Base-by-base conservation (phyloP, 2,329 filamentous ascomycete genomes). In the Microdochium paspali region DNA sequence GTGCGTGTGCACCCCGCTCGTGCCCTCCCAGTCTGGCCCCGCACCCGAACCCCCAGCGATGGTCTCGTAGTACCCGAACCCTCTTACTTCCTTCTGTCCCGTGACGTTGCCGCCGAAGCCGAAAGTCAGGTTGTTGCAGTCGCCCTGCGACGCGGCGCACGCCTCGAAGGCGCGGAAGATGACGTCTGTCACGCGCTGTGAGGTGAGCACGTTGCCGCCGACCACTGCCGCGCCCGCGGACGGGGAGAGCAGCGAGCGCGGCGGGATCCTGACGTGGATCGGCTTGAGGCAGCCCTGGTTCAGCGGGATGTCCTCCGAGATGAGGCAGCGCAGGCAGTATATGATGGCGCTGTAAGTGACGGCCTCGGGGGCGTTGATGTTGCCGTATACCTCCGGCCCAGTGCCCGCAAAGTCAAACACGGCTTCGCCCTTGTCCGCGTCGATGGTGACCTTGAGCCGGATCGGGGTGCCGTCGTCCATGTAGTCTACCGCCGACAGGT, bases 381-480 rank as follows among this genome's bases (percentile, higher is more conserved):
- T 87, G 28, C 73, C 83, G 56, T 86, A 86, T 12, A 87, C 82
- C 63, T 90, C 82, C 0, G 82, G 80, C 0, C 85, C 85, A 0
- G 85, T 89, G 18, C 85, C 85, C 1, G 70, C 73, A 58, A 90
- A 90, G 59, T 90, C 84, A 57, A 90, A 89, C 1, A 84, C 67
- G 0, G 85, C 85, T 53, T 87, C 84, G 15, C 85, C 85, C 50
- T 86, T 83, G 2, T 80, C 73, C 0, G 77, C 74, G 57, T 89
- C 78, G 54, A 90, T 89, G 2, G 77, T 83, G 44, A 90, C 73
- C 51, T 81, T 84, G 3, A 90, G 71, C 43, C 74, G 70, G 54
- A 90, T 89, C 0, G 85, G 84, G 6, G 76, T 83, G 10, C 85
- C 85, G 54, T 90, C 85, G 56, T 90, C 85, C 85, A 90, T 89